These are phyloP conservation scores for Effrenium voratum DNA, from an alignment of 73 alveolate genomes.

Conservation along the genomic window DNA sequence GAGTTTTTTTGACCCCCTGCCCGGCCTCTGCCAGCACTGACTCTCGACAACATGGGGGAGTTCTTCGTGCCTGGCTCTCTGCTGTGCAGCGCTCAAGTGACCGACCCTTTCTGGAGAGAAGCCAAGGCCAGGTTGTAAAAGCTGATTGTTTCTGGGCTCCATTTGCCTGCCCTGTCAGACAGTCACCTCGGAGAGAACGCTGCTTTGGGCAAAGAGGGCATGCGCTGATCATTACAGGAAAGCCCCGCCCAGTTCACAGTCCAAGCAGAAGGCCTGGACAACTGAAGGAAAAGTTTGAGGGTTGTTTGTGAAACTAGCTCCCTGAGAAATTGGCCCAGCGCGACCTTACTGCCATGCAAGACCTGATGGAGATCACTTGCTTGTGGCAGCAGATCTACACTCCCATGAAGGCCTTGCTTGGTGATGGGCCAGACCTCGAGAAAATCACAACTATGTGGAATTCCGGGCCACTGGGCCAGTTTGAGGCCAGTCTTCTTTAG, in stretches of 20 bases:
- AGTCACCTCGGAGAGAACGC: not conserved
- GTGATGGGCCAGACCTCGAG: not conserved
- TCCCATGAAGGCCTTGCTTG: not conserved
- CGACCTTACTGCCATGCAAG: not conserved
- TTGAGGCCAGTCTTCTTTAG: not conserved
- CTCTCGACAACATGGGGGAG: not conserved
- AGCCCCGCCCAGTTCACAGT: not conserved
- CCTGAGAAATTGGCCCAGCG: slow-evolving; percentile 48
- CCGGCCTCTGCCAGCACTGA: not conserved
- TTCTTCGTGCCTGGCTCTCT: not conserved
- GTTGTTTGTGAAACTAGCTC: not conserved
- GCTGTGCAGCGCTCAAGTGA: not conserved
- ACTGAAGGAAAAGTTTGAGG: not conserved
- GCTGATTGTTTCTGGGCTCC: not conserved
- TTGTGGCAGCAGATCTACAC: not conserved
- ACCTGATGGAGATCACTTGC: slow-evolving; percentile 1
- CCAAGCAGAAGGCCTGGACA: slow-evolving; percentile 47
- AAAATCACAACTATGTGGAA: not conserved
- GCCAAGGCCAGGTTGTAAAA: not conserved
- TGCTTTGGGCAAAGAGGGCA: not conserved
- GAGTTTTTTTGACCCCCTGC: not conserved
- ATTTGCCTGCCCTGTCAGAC: not conserved
- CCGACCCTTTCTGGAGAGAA: not conserved
- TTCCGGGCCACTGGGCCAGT: not conserved
- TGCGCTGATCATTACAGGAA: not conserved